These are phyloP conservation scores for Piromyces finnis DNA, from an alignment of 192 early-diverging fungal genomes.

Conservation along the genomic window DNA sequence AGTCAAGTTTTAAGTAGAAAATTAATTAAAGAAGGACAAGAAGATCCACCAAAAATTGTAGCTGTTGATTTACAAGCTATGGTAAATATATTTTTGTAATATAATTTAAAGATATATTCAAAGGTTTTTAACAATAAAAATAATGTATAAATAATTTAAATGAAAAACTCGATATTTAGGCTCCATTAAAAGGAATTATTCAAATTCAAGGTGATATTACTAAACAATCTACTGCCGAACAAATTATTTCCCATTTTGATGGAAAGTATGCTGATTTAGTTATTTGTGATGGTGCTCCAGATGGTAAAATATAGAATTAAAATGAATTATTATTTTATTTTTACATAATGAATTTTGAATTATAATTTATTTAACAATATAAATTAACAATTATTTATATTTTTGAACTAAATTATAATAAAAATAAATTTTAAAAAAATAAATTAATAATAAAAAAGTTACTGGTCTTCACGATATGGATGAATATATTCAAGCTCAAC, in stretches of 20 bases:
- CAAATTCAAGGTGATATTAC: slow-evolving; percentile 97
- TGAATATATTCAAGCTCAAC: slow-evolving; percentile 96
- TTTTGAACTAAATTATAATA: too few relatives aligned
- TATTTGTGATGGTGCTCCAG: slow-evolving; percentile 83
- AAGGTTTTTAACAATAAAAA: too few relatives aligned
- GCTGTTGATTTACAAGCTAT: slow-evolving; percentile 93
- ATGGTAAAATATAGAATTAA: slow-evolving; percentile 33
- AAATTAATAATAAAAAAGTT: slow-evolving; percentile 12
- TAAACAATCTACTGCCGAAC: slow-evolving; percentile 74
- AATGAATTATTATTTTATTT: not conserved
- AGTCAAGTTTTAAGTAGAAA: slow-evolving; percentile 68
- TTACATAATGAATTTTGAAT: too few relatives aligned
- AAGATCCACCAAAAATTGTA: slow-evolving; percentile 57
- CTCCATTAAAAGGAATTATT: slow-evolving; percentile 79
- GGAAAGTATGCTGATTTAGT: slow-evolving; percentile 79
- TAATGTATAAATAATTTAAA: too few relatives aligned
- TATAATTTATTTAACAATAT: too few relatives aligned
- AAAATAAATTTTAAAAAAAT: too few relatives aligned
- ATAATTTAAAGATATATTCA: too few relatives aligned
- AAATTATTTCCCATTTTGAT: slow-evolving; percentile 78
- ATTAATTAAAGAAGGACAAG: slow-evolving; percentile 29
- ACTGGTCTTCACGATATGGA: slow-evolving; percentile 97
- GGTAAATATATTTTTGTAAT: too few relatives aligned
- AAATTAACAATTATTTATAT: too few relatives aligned
- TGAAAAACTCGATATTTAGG: slow-evolving; percentile 15